Evolutionary conservation across 129 eudicot genomes (phyloP).

Genomic region (Silybum marianum): DNA sequence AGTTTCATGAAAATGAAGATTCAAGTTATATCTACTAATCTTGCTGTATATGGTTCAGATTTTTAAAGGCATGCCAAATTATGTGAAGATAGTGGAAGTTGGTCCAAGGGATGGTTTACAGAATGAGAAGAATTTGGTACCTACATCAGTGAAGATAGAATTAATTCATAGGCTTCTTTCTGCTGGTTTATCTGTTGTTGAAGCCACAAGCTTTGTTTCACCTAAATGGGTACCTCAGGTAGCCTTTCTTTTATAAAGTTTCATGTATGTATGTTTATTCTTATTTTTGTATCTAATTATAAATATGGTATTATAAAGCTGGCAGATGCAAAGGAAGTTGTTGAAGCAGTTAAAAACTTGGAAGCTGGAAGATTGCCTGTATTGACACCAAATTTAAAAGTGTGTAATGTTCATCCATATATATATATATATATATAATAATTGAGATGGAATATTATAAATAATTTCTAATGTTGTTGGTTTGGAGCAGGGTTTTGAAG

Average conservation of each 20-base stretch:
- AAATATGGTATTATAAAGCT: slow-evolving; percentile 48
- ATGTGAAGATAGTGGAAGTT: slow-evolving; percentile 97
- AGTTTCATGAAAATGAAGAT: neutral
- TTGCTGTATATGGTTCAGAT: slow-evolving; percentile 40
- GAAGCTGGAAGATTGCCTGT: slow-evolving; percentile 83
- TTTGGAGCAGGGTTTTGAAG: slow-evolving; percentile 64
- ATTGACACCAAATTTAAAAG: slow-evolving; percentile 85
- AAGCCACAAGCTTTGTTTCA: slow-evolving; percentile 97
- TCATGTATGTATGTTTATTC: neutral
- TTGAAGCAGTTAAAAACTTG: slow-evolving; percentile 62
- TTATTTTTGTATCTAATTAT: slow-evolving; percentile 6
- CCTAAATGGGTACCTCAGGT: slow-evolving; percentile 99
- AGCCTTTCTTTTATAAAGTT: slow-evolving; percentile 12
- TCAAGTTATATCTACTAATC: neutral
- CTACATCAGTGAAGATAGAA: slow-evolving; percentile 80
- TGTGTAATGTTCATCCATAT: slow-evolving; percentile 17
- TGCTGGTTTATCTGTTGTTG: slow-evolving; percentile 84
- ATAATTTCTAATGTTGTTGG: neutral
- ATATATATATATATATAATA: neutral
- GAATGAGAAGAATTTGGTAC: slow-evolving; percentile 76
- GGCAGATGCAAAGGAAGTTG: slow-evolving; percentile 92
- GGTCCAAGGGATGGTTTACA: slow-evolving; percentile 99
- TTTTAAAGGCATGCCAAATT: slow-evolving; percentile 61
- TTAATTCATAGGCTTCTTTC: slow-evolving; percentile 73
- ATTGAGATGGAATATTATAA: neutral